Evolutionary conservation across 305 asterid species (phyloP).

Genomic region (Solanum hybrid): DNA sequence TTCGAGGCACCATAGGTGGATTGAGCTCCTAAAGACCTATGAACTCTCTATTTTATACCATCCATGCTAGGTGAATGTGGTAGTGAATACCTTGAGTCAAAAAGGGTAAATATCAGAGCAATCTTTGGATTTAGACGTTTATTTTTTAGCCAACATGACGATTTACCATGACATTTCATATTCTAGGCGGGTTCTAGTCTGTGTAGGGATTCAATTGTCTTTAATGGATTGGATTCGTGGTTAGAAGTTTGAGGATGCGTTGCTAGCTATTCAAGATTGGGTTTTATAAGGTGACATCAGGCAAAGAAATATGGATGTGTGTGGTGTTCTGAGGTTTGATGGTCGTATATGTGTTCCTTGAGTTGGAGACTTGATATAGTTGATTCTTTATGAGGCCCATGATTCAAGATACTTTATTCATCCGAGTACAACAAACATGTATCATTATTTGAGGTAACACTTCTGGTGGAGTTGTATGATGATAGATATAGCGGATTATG

Average conservation of each 20-base stretch:
- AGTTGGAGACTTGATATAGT: neutral
- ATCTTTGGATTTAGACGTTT: neutral
- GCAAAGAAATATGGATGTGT: neutral
- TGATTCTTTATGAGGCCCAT: neutral
- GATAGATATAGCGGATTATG: neutral
- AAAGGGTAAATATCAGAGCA: neutral
- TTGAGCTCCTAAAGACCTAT: neutral
- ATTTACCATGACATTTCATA: neutral
- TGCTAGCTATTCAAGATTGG: neutral
- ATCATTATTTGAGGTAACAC: neutral
- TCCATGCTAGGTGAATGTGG: neutral
- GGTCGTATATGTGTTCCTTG: neutral
- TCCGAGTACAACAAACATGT: neutral
- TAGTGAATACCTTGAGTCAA: neutral
- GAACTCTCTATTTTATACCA: neutral
- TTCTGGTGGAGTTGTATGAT: neutral
- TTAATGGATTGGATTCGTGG: neutral
- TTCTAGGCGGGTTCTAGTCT: neutral
- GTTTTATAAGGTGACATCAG: neutral
- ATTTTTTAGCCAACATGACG: neutral
- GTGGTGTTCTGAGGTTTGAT: neutral
- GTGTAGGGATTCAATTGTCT: neutral
- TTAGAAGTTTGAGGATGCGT: neutral
- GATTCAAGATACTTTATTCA: neutral
- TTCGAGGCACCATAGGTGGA: neutral